A percentile compares a stretch with the other conserved stretches of the same genome.
Conservation (phyloP, 352 stramenopile species). For the Saprolegnia diclina region DNA sequence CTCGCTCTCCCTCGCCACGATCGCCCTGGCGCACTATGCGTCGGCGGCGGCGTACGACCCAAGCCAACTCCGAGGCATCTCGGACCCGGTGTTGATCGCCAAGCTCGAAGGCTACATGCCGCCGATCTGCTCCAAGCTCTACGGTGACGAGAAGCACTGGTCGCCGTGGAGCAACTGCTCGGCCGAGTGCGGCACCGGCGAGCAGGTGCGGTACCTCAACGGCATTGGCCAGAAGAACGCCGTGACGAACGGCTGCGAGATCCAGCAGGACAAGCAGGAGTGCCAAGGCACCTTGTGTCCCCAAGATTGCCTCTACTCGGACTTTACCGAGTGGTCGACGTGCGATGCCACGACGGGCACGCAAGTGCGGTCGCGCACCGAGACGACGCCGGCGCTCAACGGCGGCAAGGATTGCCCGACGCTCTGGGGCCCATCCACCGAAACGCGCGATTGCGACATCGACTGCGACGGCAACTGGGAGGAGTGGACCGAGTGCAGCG, state of each 20-base stretch:
- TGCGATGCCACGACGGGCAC: constrained; percentile 3
- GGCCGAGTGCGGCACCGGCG: constrained; percentile 7
- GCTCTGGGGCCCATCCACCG: constrained; percentile 3
- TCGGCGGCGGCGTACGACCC: constrained; percentile 3
- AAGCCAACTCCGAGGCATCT: not conserved
- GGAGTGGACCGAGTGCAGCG: constrained; percentile 13
- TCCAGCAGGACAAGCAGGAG: not conserved
- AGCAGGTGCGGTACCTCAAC: constrained; percentile 14
- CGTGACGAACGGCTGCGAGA: constrained; percentile 14
- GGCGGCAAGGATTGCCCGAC: constrained; percentile 8
- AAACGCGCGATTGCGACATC: constrained; percentile 4
- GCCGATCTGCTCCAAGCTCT: constrained; percentile 10
- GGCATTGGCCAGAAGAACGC: constrained; percentile 2
- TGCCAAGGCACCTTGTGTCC: constrained; percentile 5
- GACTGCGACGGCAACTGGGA: constrained; percentile 4
- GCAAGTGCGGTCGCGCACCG: constrained; percentile 4
- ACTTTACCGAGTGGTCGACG: not conserved
- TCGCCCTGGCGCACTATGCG: too few species aligned
- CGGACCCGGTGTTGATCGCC: constrained; percentile 10
- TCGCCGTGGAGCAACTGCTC: constrained; percentile 13
- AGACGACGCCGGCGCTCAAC: constrained; percentile 7
- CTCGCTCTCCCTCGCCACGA: too few species aligned
- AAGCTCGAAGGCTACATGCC: constrained; percentile 22
- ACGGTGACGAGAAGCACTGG: constrained; percentile 1
- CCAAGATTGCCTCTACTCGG: constrained; percentile 13